Conservation (phyloP, 139 green algal genomes). For the Chlamydomonas applanata region DNA sequence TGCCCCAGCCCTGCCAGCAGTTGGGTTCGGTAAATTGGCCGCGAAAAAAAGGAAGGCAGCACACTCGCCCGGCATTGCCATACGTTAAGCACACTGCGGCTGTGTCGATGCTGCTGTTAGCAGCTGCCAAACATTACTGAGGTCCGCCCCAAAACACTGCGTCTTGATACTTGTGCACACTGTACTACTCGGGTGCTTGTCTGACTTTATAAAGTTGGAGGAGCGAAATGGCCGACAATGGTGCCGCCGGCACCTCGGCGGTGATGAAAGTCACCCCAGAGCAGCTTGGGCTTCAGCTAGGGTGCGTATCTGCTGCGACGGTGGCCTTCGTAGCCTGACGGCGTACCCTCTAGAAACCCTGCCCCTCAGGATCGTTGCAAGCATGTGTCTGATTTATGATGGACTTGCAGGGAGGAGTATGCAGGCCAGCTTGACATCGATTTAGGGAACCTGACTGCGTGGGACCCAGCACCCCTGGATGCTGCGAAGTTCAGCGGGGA, state of each 20-base stretch:
- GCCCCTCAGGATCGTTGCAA: not conserved
- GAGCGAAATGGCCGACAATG: not conserved
- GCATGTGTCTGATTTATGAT: not conserved
- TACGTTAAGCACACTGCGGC: no score
- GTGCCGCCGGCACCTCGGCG: conserved; percentile 4
- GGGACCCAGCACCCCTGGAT: conserved; percentile 69
- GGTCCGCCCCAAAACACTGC: no score
- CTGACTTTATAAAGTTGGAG: no score
- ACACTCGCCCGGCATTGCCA: no score
- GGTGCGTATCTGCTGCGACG: conserved; percentile 32
- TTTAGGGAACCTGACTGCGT: conserved; percentile 79
- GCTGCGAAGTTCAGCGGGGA: conserved; percentile 7
- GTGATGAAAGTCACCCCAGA: conserved; percentile 64
- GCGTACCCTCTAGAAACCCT: no score
- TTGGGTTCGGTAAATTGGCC: not conserved
- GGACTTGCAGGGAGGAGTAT: conserved; percentile 53
- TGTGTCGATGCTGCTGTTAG: no score
- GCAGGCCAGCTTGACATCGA: conserved; percentile 78
- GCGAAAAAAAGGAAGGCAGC: no score
- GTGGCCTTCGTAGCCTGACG: no score
- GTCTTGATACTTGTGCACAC: no score
- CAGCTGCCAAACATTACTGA: no score
- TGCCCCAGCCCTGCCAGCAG: not conserved
- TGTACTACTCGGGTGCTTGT: no score
- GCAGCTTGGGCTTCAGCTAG: conserved; percentile 60